Percentiles rank a stretch among this genome's conserved stretches.
Conservation (phyloP, 306 rosid genomes). For the Trifolium fragiferum region DNA sequence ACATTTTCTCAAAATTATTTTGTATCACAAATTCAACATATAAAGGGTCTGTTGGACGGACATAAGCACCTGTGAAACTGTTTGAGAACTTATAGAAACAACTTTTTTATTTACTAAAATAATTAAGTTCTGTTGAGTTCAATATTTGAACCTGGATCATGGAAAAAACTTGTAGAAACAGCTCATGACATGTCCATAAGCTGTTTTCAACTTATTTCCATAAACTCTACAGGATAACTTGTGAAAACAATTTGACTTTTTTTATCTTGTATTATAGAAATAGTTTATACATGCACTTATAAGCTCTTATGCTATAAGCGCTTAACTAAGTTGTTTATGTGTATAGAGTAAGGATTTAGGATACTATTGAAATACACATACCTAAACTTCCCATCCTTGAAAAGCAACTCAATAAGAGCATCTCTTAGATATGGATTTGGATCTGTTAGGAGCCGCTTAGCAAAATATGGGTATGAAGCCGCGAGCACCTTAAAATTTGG, state of each 20-base stretch:
- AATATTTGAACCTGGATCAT: no score
- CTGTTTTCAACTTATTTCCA: neutral
- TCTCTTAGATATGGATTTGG: conserved; percentile 94
- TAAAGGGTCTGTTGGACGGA: neutral
- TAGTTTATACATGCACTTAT: neutral
- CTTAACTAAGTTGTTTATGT: neutral
- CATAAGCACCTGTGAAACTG: no score
- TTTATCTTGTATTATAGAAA: neutral
- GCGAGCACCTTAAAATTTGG: conserved; percentile 96
- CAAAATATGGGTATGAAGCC: conserved; percentile 93
- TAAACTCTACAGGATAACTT: neutral
- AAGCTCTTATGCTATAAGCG: neutral
- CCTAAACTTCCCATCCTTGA: conserved; percentile 88
- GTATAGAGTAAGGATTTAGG: conserved; percentile 7
- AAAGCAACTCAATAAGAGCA: conserved; percentile 91
- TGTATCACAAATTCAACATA: neutral
- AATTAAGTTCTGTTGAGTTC: neutral
- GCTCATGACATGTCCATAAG: neutral
- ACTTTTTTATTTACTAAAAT: no score
- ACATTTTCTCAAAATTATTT: conserved; percentile 33
- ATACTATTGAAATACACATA: conserved; percentile 46
- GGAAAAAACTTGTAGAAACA: neutral
- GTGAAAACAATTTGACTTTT: neutral
- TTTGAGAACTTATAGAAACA: no score
- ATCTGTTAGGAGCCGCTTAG: conserved; percentile 90